Evolutionary conservation across 2,329 filamentous ascomycete species (phyloP), one percentile per base, ranked within the genome.

Genomic region (Trichoderma sp.): DNA sequence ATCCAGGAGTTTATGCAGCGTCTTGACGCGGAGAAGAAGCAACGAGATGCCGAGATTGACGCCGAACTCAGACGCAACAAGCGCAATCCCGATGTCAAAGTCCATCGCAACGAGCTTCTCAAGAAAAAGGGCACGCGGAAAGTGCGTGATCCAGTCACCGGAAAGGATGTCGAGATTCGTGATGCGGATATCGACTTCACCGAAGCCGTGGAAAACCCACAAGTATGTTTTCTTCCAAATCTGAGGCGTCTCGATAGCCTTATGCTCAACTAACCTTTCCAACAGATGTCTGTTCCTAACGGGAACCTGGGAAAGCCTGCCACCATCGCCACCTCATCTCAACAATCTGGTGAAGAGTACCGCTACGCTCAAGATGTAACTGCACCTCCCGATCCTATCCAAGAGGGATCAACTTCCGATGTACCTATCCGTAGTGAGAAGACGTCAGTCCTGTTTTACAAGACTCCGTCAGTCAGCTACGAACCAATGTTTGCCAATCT

Each of bases 381-480:
- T 0, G 93, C 95, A 0, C 95, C 95, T 2, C 95, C 95, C 1
- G 95, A 97, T 75, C 95, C 95, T 0, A 86, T 97, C 24, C 90
- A 91, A 18, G 87, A 91, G 71, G 93, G 94, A 28, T 90, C 91
- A 39, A 98, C 95, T 0, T 95, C 93, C 30, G 96, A 98, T 81
- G 94, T 98, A 1, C 96, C 96, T 3, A 97, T 98, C 72, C 93
- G 95, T 78, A 95, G 95, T 77, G 95, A 98, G 80, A 98, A 96
- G 87, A 98, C 96, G 4, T 98, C 97, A 74, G 91, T 98, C 21
- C 87, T 98, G 34, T 98, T 98, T 82, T 95, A 98, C 81, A 95
- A 96, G 18, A 98, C 95, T 0, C 95, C 95, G 0, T 92, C 92
- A 0, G 88, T 97, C 75, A 94, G 91, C 83, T 97, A 94, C 79